A percentile compares a stretch with the other conserved stretches of the same genome.
These are phyloP conservation scores for Gremmenia infestans DNA, from an alignment of 2,329 filamentous ascomycete genomes.

Conservation along the genomic window DNA sequence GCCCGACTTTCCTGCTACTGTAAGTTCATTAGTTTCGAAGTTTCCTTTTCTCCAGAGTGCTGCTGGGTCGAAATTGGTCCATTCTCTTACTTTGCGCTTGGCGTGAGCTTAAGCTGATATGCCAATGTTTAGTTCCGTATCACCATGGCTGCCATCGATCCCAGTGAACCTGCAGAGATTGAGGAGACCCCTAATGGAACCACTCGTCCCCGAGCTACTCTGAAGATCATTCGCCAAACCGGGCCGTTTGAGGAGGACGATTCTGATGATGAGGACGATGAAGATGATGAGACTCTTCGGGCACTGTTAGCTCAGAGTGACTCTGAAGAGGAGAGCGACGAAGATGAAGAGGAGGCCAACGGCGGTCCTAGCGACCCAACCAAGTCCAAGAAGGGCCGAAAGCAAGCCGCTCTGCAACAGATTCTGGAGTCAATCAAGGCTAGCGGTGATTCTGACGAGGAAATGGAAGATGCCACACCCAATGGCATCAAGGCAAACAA, in stretches of 20 bases:
- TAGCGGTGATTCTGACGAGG: slow-evolving; percentile 57
- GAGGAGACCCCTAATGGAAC: slow-evolving; percentile 59
- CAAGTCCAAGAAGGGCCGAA: slow-evolving; percentile 83
- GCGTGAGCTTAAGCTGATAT: slow-evolving; percentile 11
- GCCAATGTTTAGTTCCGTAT: slow-evolving; percentile 70
- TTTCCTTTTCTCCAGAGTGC: background rate
- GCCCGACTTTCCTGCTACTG: slow-evolving; percentile 75
- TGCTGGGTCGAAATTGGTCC: background rate
- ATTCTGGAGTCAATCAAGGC: slow-evolving; percentile 64
- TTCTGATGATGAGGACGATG: slow-evolving; percentile 40
- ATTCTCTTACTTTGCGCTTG: background rate
- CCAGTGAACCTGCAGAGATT: slow-evolving; percentile 66
- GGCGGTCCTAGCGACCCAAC: slow-evolving; percentile 86
- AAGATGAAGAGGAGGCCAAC: slow-evolving; percentile 63
- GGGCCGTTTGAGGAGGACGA: slow-evolving; percentile 51
- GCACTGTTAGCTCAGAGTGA: slow-evolving; percentile 44
- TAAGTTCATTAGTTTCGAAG: slow-evolving; percentile 44
- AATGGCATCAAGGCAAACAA: slow-evolving; percentile 57
- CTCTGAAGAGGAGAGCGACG: slow-evolving; percentile 53
- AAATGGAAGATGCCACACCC: slow-evolving; percentile 66
- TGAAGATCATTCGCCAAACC: slow-evolving; percentile 81
- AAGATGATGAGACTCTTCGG: slow-evolving; percentile 62
- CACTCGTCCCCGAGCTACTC: slow-evolving; percentile 68
- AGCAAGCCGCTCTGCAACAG: slow-evolving; percentile 71
- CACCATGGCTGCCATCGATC: slow-evolving; percentile 97